Evolutionary conservation across 768 basidiomycete genomes (phyloP), one percentile per base, ranked within the genome.

Genomic region (Hypholoma fasciculare): DNA sequence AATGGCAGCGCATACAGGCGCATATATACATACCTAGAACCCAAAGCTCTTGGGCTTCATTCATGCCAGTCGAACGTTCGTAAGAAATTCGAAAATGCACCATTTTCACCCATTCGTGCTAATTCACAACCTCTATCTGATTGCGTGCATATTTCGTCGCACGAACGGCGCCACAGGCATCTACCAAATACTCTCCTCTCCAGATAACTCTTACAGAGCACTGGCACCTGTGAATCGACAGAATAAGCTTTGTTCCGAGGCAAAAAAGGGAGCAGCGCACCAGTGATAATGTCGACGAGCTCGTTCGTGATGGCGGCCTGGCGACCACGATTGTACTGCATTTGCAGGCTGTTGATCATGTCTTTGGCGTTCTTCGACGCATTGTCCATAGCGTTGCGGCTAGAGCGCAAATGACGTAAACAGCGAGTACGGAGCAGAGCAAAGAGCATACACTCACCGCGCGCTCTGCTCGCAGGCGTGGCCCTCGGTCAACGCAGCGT

Each of bases 371-470:
- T 98, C 87, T 99, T 99, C 64, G 96, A 94, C 49, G 96, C 96
- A 70, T 94, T 98, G 85, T 98, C 97, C 97, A 99, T 99, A 69
- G 97, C 97, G 65, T 96, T 98, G 65, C 96, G 90, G 74, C 96
- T 88, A 52, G 63, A 50, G 17, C 57, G 56, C 19, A 42, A 30
- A 56, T 54, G 37, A 54, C 43, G 11, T 40, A 39, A 34, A 9
- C 30, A 9, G 6, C 30, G 6, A 6, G 49, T 40, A 36, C 7
- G 26, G 39, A 4, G 54, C 14, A 19, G 19, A 37, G 4, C 43
- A 34, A 49, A 60, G 39, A 61, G 23, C 12, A 1, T 47, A 49
- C 11, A 58, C 77, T 70, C 74, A 94, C 92, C 90, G 92, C 68
- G 92, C 88, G 64, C 89, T 92, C 71, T 89, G 90, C 76, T 98